These are phyloP conservation scores for Usnea hakonensis DNA, from an alignment of 495 filamentous ascomycete species.

Conservation along the genomic window DNA sequence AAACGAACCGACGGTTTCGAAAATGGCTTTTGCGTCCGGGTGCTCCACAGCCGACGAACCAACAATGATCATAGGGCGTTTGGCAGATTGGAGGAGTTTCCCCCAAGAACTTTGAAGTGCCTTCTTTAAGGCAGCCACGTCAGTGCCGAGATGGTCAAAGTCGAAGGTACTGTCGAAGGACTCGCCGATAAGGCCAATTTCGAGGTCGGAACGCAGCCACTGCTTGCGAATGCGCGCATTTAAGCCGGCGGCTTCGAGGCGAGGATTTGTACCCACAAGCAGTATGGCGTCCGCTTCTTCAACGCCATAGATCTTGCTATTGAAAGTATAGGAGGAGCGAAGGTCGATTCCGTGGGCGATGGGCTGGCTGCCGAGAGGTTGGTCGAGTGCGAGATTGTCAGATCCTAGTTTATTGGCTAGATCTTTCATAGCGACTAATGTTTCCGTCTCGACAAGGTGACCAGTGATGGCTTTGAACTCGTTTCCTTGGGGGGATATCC, in stretches of 20 bases:
- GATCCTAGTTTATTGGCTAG: slow-evolving; percentile 91
- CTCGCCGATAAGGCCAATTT: slow-evolving; percentile 88
- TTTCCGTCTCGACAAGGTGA: slow-evolving; percentile 82
- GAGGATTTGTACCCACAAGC: slow-evolving; percentile 87
- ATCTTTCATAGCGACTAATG: slow-evolving; percentile 93
- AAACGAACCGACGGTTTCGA: slow-evolving; percentile 78
- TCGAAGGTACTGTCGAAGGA: slow-evolving; percentile 88
- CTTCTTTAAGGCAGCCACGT: slow-evolving; percentile 69
- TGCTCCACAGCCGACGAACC: slow-evolving; percentile 87
- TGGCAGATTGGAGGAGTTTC: slow-evolving; percentile 79
- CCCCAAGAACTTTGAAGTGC: slow-evolving; percentile 81
- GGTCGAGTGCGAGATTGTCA: slow-evolving; percentile 90
- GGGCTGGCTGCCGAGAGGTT: slow-evolving; percentile 72
- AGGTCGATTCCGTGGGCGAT: slow-evolving; percentile 89
- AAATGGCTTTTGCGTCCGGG: slow-evolving; percentile 81
- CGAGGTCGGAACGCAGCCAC: slow-evolving; percentile 89
- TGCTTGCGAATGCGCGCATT: slow-evolving; percentile 97
- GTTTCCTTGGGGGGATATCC: slow-evolving; percentile 68
- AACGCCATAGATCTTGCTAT: slow-evolving; percentile 85
- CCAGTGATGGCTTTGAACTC: slow-evolving; percentile 96
- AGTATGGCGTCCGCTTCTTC: slow-evolving; percentile 91
- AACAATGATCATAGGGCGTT: slow-evolving; percentile 91
- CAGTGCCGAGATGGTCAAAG: slow-evolving; percentile 76
- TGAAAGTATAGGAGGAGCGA: slow-evolving; percentile 91
- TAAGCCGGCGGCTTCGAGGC: slow-evolving; percentile 86